These are phyloP conservation scores for Clohesyomyces aquaticus DNA, from an alignment of 495 filamentous ascomycete genomes.

Conservation along the genomic window DNA sequence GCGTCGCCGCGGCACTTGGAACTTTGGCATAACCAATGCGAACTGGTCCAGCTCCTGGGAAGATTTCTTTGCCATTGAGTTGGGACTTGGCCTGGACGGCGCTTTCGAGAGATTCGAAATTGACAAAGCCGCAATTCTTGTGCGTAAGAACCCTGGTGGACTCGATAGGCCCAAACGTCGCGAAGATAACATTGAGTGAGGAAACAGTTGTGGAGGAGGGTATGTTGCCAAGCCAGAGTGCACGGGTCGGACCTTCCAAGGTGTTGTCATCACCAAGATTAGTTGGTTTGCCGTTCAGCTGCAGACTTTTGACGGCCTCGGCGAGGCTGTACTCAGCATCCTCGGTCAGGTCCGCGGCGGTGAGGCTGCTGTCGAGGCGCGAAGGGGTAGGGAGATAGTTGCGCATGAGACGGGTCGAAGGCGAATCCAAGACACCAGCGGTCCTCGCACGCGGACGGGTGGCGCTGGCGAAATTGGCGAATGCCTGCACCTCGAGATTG, in stretches of 20 bases:
- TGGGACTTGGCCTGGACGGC: slow-evolving; percentile 83
- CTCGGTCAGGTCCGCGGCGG: slow-evolving; percentile 76
- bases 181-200: slow-evolving; percentile 90
- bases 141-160: slow-evolving; percentile 93
- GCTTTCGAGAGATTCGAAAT: slow-evolving; percentile 87
- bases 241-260: slow-evolving; percentile 87
- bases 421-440: slow-evolving; percentile 86
- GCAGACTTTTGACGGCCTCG: slow-evolving; percentile 79
- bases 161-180: slow-evolving; percentile 84
- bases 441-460: slow-evolving; percentile 86
- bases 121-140: slow-evolving; percentile 99
- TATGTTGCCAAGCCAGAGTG: slow-evolving; percentile 96
- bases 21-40: slow-evolving; percentile 97
- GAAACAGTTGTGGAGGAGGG: slow-evolving; percentile 96
- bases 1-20: slow-evolving; percentile 82
- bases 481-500: slow-evolving; percentile 91
- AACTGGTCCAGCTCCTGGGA: slow-evolving; percentile 92
- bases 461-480: slow-evolving; percentile 76
- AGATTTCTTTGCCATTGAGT: slow-evolving; percentile 96
- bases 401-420: slow-evolving; percentile 71
- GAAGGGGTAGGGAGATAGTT: slow-evolving; percentile 81
- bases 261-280: slow-evolving; percentile 67
- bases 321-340: slow-evolving; percentile 71
- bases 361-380: slow-evolving; percentile 82
- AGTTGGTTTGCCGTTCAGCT: slow-evolving; percentile 61